These are phyloP conservation scores for Daedalea quercina DNA, from an alignment of 768 basidiomycete species.

Conservation along the genomic window DNA sequence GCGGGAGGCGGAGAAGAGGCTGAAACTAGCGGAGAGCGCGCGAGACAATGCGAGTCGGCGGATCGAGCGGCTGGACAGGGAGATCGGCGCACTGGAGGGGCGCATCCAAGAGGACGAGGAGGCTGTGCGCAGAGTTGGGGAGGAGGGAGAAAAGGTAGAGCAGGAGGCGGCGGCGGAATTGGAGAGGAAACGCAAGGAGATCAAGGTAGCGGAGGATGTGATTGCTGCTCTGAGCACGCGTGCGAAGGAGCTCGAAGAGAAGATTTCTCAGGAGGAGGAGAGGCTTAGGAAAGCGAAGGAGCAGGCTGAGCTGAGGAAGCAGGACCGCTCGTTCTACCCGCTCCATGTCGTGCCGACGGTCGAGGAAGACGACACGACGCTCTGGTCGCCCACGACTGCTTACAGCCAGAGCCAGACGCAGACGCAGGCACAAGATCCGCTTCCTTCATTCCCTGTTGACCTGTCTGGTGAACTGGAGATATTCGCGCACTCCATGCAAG, in stretches of 20 bases:
- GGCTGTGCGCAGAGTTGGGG: constrained; percentile 27
- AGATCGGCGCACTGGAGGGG: constrained; percentile 50
- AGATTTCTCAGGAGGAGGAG: constrained; percentile 55
- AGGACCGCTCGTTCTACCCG: constrained; percentile 32
- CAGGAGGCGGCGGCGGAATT: constrained; percentile 32
- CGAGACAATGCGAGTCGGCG: constrained; percentile 57
- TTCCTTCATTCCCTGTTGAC: constrained; percentile 9
- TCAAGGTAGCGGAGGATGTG: constrained; percentile 60
- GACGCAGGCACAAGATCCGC: constrained; percentile 4
- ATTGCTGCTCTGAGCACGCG: constrained; percentile 55
- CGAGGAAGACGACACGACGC: constrained; percentile 14
- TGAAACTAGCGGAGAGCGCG: constrained; percentile 59
- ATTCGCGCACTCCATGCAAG: constrained; percentile 11
- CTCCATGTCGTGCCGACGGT: constrained; percentile 20
- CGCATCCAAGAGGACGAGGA: constrained; percentile 50
- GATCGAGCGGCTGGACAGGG: constrained; percentile 52
- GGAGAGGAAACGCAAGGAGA: constrained; percentile 45
- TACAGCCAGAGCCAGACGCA: constrained; percentile 6
- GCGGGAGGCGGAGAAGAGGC: constrained; percentile 83
- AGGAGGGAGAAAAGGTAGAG: constrained; percentile 16
- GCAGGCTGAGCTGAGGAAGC: constrained; percentile 44
- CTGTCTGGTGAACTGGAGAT: constrained; percentile 3
- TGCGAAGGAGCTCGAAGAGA: constrained; percentile 70
- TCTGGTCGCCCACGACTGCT: constrained; percentile 12
- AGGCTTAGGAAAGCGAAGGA: constrained; percentile 52